phyloP scores from a whole-genome alignment of 495 filamentous ascomycete species.

The Aspergillus bertholletiae region DNA sequence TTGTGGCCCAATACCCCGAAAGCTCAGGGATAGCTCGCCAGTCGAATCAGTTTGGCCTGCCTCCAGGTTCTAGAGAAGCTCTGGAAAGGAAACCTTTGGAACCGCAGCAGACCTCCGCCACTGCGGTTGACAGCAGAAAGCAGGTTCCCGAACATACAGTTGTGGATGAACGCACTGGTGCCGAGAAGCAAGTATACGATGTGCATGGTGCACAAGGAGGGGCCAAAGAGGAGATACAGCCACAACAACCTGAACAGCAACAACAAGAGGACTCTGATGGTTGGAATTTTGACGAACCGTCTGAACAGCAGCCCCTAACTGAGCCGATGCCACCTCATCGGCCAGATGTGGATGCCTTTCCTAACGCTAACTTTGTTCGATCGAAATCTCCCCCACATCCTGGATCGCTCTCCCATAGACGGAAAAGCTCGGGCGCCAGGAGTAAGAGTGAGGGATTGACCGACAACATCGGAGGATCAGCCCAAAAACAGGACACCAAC shows the following conservation, averaged over 20 bases:
- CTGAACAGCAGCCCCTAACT: constrained; percentile 36
- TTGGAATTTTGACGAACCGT: constrained; percentile 87
- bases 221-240: constrained; percentile 30
- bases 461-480: constrained; percentile 34
- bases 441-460: constrained; percentile 53
- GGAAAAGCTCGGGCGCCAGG: constrained; percentile 76
- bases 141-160: constrained; percentile 34
- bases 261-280: constrained; percentile 59
- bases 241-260: constrained; percentile 37
- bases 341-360: constrained; percentile 82
- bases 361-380: constrained; percentile 72
- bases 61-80: constrained; percentile 21
- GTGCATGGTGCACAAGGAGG: constrained; percentile 47
- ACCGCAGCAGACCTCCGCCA: constrained; percentile 32
- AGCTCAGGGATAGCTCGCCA: constrained; percentile 32
- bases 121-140: constrained; percentile 37
- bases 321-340: constrained; percentile 55
- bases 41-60: constrained; percentile 29
- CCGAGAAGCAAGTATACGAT: constrained; percentile 56
- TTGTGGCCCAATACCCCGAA: constrained; percentile 41
- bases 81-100: constrained; percentile 39
- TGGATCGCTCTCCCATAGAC: constrained; percentile 66
- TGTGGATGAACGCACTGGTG: constrained; percentile 53
- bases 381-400: constrained; percentile 70
- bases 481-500: constrained; percentile 54